Percentiles rank a stretch among this genome's conserved stretches.
These are phyloP conservation scores for Saccharomycodes ludwigii DNA, from an alignment of 805 yeast species.

Conservation along the genomic window DNA sequence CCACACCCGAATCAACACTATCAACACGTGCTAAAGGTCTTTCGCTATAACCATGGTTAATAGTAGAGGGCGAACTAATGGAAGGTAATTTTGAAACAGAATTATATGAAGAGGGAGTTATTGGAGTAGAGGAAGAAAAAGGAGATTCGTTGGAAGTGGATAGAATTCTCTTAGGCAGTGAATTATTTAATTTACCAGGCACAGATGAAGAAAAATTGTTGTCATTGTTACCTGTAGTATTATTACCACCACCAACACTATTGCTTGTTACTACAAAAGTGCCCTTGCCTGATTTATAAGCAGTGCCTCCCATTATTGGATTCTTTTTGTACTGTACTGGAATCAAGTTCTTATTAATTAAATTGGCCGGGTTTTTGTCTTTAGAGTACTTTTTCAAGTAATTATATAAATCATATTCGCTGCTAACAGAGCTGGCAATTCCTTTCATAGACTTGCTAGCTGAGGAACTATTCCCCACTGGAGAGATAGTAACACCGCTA, in stretches of 20 bases:
- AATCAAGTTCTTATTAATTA: conserved; percentile 31
- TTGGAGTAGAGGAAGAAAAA: conserved; percentile 12
- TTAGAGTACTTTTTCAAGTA: conserved; percentile 41
- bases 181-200: conserved; percentile 19
- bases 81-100: conserved; percentile 7
- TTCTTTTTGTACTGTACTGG: conserved; percentile 67
- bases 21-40: too few relatives aligned
- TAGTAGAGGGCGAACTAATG: too few relatives aligned
- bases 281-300: too few relatives aligned
- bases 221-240: conserved; percentile 11
- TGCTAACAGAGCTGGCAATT: conserved; percentile 66
- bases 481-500: conserved; percentile 72
- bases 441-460: conserved; percentile 56
- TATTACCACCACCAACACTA: conserved; percentile 4
- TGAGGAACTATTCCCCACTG: conserved; percentile 41
- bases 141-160: conserved; percentile 25
- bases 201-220: conserved; percentile 16
- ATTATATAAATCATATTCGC: conserved; percentile 69
- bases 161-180: conserved; percentile 21
- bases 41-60: too few relatives aligned
- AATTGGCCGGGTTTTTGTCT: conserved; percentile 19
- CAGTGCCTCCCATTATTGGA: conserved; percentile 40
- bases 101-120: conserved; percentile 7
- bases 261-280: too few relatives aligned
- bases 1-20: too few relatives aligned